Base-by-base conservation (phyloP, 2,329 filamentous ascomycete species). In the Colletotrichum coccodes region DNA sequence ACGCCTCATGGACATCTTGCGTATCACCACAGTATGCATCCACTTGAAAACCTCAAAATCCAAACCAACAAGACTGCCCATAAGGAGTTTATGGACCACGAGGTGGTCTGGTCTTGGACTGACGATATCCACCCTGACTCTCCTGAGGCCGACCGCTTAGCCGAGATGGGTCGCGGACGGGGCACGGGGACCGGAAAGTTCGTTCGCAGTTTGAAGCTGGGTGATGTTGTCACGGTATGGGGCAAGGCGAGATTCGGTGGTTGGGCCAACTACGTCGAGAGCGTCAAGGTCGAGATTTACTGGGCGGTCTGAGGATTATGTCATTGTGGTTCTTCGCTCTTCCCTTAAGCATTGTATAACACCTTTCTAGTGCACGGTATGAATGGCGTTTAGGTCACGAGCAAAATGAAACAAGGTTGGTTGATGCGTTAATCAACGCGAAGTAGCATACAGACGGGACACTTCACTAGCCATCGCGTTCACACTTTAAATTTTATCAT, bases 171-270 rank as follows among this genome's bases (percentile, higher is more conserved):
- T 0, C 82, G 88, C 0, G 89, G 89, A 1, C 75, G 73, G 23
- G 82, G 74, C 4, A 88, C 86, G 0, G 85, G 79, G 0, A 82
- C 84, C 59, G 89, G 89, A 1, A 77, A 83, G 42, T 90, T 89
- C 75, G 84, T 91, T 38, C 83, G 85, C 18, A 80, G 78, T 52
- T 74, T 91, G 71, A 84, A 83, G 71, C 71, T 89, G n/a, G 89
- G 89, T 1, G 89, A 91, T 71, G 84, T 89, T 21, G 78, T 91
- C 12, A 90, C 88, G 0, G 73, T 91, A 2, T 91, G 89, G 89
- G 88, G 80, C 1, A 89, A 86, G 76, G 83, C 87, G 2, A 83
- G 89, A 66, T 91, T 88, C 63, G 76, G 74, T 0, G 84, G 78
- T 0, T 91, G 89, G 89, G 52, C 61, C 1, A 91, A 91, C 70